Evolutionary conservation across 2,329 filamentous ascomycete genomes (phyloP), one percentile per base, ranked within the genome.

Genomic region (Paraphoma sp.): DNA sequence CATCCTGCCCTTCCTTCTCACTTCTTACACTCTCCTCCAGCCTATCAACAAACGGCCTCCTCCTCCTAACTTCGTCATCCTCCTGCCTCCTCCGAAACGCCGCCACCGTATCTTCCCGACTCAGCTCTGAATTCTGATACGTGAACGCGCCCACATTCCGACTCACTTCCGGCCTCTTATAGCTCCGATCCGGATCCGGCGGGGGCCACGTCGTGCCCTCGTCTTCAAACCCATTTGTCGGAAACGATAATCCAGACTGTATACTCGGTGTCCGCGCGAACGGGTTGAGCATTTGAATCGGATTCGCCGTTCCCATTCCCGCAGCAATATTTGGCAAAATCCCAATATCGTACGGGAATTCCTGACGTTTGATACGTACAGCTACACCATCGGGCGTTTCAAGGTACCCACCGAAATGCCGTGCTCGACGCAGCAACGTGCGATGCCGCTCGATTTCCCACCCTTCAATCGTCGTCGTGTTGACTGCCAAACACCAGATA

Each of bases 321-420:
- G 91, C 88, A 14, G 84, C 82, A 71, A 94, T 82, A 73, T 96
- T 96, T 36, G 79, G 73, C 78, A 86, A 92, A 65, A 95, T 80
- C 48, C 90, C 90, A 44, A 94, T 78, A 68, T 96, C 91, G 76
- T 93, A 95, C 0, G 91, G 92, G 65, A 92, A 95, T 74, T 94
- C 90, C 66, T 93, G 85, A 51, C 82, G 84, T 54, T 84, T 80
- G 43, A 90, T 83, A 10, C 80, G 77, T 2, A 88, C 60, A 53
- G 79, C 79, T 2, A 76, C 73, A 2, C 87, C 87, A 44, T 87
- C 83, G 0, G 86, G 85, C 0, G 81, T 84, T 36, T 85, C 75
- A 44, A 82, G 76, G 65, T 81, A 85, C 6, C 87, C 87, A 1
- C 87, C 86, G 17, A 85, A 80, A 38, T 76, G 71, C 4, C 77